Percentiles rank a stretch among this genome's conserved stretches.
Conservation (phyloP, 768 basidiomycete genomes). For the Chalciporus sphaerocephalus region DNA sequence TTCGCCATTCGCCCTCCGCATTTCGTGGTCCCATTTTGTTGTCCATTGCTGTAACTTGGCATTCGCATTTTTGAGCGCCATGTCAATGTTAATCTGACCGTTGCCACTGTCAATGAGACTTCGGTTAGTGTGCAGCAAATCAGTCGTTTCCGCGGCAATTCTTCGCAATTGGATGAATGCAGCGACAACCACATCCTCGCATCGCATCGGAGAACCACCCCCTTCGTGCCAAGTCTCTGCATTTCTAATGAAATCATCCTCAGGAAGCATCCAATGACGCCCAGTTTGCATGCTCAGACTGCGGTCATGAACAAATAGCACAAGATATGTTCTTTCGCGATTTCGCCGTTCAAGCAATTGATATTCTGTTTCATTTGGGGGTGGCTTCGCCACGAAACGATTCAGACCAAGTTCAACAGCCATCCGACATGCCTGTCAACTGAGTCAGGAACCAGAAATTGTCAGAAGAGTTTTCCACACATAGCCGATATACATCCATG, state of each 20-base stretch:
- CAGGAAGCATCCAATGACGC: constrained; percentile 83
- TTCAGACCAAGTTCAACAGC: constrained; percentile 81
- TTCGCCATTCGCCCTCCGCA: constrained; percentile 69
- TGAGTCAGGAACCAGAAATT: constrained; percentile 1
- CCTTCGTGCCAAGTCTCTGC: constrained; percentile 68
- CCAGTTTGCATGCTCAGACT: constrained; percentile 85
- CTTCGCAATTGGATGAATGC: constrained; percentile 74
- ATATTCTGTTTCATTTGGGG: constrained; percentile 56
- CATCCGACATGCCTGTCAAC: constrained; percentile 73
- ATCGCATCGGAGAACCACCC: constrained; percentile 48
- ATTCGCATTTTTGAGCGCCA: constrained; percentile 69
- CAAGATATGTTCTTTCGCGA: constrained; percentile 80
- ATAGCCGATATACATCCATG: constrained; percentile 86
- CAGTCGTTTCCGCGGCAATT: constrained; percentile 81
- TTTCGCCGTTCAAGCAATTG: constrained; percentile 75
- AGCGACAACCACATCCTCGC: constrained; percentile 77
- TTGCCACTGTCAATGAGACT: constrained; percentile 40
- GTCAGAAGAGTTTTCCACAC: constrained; percentile 31
- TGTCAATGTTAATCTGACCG: constrained; percentile 69
- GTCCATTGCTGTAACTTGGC: constrained; percentile 68
- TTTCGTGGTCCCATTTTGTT: constrained; percentile 66
- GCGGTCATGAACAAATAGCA: constrained; percentile 82
- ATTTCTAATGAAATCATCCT: constrained; percentile 74
- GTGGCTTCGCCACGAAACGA: constrained; percentile 54
- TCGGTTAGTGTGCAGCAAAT: constrained; percentile 58